Evolutionary conservation across 306 rosid genomes (phyloP).

Genomic region (Oxytropis ochrocephala): DNA sequence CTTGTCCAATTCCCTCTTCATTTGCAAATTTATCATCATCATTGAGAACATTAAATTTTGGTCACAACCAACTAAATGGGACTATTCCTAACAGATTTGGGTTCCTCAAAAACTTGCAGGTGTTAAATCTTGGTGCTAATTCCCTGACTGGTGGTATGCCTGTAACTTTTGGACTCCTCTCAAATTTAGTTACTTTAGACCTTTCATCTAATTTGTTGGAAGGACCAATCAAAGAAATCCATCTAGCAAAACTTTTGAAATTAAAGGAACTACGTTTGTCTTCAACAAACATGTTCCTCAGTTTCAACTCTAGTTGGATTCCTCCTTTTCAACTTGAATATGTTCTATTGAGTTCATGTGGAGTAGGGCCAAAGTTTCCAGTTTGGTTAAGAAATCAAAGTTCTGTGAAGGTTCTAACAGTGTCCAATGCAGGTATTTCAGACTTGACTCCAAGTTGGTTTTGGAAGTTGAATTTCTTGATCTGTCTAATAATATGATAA

Average conservation of each 20-base stretch:
- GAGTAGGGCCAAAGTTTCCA: conserved; percentile 31
- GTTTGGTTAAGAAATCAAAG: conserved; percentile 26
- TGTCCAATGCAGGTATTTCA: too few species aligned
- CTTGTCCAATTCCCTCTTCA: too few species aligned
- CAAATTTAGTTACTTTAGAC: background rate
- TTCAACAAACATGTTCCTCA: conserved; percentile 12
- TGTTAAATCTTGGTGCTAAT: background rate
- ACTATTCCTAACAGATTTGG: background rate
- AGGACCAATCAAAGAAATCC: conserved; percentile 9
- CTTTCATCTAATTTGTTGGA: conserved; percentile 10
- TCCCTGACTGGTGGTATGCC: background rate
- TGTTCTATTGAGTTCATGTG: conserved; percentile 10
- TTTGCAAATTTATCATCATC: too few species aligned
- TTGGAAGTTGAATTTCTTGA: too few species aligned
- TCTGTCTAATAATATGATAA: too few species aligned
- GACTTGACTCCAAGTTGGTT: too few species aligned
- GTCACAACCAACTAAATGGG: background rate
- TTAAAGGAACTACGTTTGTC: conserved; percentile 21
- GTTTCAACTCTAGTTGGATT: conserved; percentile 22
- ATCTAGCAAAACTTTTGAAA: conserved; percentile 1
- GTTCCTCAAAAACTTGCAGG: background rate
- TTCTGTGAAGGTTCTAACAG: background rate
- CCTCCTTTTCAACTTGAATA: conserved; percentile 25
- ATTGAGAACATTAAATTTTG: background rate
- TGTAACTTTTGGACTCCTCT: background rate